Evolutionary conservation across 1,139 yeast genomes (phyloP), one percentile per base, ranked within the genome.

Genomic region (Saccharomyces pastorianus): DNA sequence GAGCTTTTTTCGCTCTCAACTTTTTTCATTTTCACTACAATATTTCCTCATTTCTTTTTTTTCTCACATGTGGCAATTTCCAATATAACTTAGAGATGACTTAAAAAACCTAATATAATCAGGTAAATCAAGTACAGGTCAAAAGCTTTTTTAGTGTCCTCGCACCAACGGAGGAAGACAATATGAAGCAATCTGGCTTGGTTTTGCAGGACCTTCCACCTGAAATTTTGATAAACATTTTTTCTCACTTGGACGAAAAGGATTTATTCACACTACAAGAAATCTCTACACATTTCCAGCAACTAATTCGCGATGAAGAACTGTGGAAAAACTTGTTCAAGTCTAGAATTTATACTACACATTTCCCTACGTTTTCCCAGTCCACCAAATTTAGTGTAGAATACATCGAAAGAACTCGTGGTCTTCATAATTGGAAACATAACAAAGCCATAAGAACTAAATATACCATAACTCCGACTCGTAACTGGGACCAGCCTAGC

Each of bases 281-380:
- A 47, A 85, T 84, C 2, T 83, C 88, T 61, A 75, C 70, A 47
- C 65, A 71, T 20, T 81, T 88, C 79, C 69, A 78, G 55, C 62
- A 64, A 47, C 74, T 82, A 5, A 76, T 83, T 4, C 76, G 76
- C 56, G 84, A 84, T 64, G 79, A 79, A 57, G 78, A 77, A 51
- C 75, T 84, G 6, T 85, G 91, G 91, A 76, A 76, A 62, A 76
- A 75, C 53, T 74, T 85, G 23, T 83, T 85, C 61, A 68, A 71
- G 27, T 63, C 73, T 27, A 74, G 74, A 53, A 79, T 79, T 59
- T 74, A 77, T 2, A 75, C 78, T 0, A 63, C 68, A 11, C 61
- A 64, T 11, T 85, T 85, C 65, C 83, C 89, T 2, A 77, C 85
- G 0, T 70, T 80, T n/a, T 74, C 85, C 0, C 72, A 77, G 31